Evolutionary conservation across 1,139 yeast genomes (phyloP).

Genomic region (Pichia norvegensis): DNA sequence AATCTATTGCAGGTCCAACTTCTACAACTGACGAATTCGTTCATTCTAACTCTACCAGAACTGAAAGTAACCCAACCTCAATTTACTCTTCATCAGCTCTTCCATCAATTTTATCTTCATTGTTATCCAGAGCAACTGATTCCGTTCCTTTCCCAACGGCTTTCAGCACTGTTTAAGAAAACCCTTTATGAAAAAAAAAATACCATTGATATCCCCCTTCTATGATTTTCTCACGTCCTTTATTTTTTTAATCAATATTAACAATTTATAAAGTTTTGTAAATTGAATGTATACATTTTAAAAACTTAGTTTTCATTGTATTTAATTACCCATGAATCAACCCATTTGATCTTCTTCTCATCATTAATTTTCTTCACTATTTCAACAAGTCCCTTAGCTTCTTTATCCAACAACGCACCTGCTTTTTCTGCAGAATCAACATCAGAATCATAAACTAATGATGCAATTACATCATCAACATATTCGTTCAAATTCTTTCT

Average conservation of each 20-base stretch:
- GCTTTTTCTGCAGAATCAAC: constrained; percentile 30
- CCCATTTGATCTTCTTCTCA: constrained; percentile 43
- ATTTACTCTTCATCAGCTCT: constrained; percentile 14
- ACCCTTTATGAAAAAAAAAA: not conserved
- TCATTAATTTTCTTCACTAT: constrained; percentile 34
- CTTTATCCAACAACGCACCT: constrained; percentile 27
- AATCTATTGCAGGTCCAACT: constrained; percentile 3
- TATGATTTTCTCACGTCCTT: not conserved
- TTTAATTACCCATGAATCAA: constrained; percentile 42
- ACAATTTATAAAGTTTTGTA: not conserved
- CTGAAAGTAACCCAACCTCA: constrained; percentile 15
- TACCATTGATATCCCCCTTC: not conserved
- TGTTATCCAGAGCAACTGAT: constrained; percentile 7
- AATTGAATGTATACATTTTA: not conserved
- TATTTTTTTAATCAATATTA: too few relatives aligned
- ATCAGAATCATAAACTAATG: constrained; percentile 39
- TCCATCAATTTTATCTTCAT: constrained; percentile 14
- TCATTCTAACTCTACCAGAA: constrained; percentile 1
- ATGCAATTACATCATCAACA: constrained; percentile 42
- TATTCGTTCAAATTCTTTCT: constrained; percentile 32
- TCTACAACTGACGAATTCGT: not conserved
- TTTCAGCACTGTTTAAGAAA: constrained; percentile 3
- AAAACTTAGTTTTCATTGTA: constrained; percentile 23
- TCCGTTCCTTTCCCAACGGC: constrained; percentile 11
- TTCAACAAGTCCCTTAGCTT: constrained; percentile 31